phyloP scores from a whole-genome alignment of 2,329 filamentous ascomycete species.

The Ramichloridium luteum region DNA sequence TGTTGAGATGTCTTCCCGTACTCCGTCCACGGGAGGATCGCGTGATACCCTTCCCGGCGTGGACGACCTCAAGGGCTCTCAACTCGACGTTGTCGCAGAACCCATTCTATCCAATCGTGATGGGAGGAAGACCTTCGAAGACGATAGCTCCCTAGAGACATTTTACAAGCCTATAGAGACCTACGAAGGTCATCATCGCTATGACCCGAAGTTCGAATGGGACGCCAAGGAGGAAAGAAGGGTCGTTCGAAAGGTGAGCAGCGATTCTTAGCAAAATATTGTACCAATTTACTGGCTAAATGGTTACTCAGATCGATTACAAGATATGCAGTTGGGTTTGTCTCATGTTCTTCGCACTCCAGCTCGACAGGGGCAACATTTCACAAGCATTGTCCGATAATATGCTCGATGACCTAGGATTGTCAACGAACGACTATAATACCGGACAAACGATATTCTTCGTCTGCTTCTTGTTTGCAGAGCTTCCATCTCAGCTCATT shows the following conservation, averaged over 20 bases:
- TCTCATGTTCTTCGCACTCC: constrained; percentile 15
- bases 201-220: constrained; percentile 44
- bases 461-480: constrained; percentile 15
- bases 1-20: too few species aligned
- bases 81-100: constrained; percentile 10
- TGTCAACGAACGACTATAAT: constrained; percentile 40
- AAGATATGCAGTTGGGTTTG: constrained; percentile 12
- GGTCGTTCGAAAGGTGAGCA: constrained; percentile 19
- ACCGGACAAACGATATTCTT: constrained; percentile 14
- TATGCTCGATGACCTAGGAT: constrained; percentile 41
- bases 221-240: constrained; percentile 31
- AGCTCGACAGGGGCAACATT: constrained; percentile 17
- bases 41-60: too few species aligned
- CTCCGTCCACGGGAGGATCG: too few species aligned
- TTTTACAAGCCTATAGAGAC: constrained; percentile 40
- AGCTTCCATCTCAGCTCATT: constrained; percentile 18
- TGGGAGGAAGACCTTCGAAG: constrained; percentile 24
- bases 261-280: too few species aligned
- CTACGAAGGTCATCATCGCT: constrained; percentile 48
- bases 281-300: too few species aligned
- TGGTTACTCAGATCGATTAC: constrained; percentile 14
- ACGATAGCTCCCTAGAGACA: constrained; percentile 23
- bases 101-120: constrained; percentile 10
- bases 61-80: constrained; percentile 10
- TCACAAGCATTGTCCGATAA: constrained; percentile 50